Base-by-base conservation (phyloP, 1,139 yeast genomes). In the Magnusiomyces fungicola region DNA sequence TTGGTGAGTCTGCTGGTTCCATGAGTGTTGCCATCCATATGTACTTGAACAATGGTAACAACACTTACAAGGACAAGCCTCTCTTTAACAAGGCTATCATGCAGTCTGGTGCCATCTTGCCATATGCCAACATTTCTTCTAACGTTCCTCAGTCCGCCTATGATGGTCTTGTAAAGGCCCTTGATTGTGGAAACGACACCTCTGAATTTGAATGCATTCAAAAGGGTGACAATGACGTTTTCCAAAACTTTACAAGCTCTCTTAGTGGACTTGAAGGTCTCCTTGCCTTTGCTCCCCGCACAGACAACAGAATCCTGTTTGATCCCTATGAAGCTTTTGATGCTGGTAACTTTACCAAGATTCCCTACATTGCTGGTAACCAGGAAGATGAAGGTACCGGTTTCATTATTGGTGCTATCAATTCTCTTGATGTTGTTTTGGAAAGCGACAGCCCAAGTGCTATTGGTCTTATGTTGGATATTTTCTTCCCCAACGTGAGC, bases 1-100 rank as follows among this genome's bases (percentile, higher is more conserved):
- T 61, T 59, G 69, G 69, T 27, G 67, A 65, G 54, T 53, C 59
- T 41, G 69, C 69, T 1, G 69, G 69, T 21, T 64, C 65, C 1
- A 55, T 58, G 25, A 56, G 65, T n/a, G 63, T 63, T 29, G 55
- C 57, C 6, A 55, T 58, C 46, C 57, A 61, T 19, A n/a, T 63
- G 46, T 38, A 52, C 2, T 48, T 60, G 1, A 53, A 57, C 18
- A 51, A 52, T 10, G 50, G 57, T 18, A 18, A 43, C 32, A 30
- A 44, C 19, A 40, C 33, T 16, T 48, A 48, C 16, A 46, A 46
- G 3, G 47, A 30, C 18, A 53, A 53, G 18, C 48, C 54, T 10
- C 56, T 50, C 45, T 50, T 63, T 40, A 52, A 53, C 40, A 62
- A 62, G 42, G 65, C 60, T 6, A 60, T 63, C 23, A 49, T 61